A percentile compares a stretch with the other conserved stretches of the same genome.
These are phyloP conservation scores for Orychophragmus violaceus DNA, from an alignment of 345 rosid species.

Conservation along the genomic window DNA sequence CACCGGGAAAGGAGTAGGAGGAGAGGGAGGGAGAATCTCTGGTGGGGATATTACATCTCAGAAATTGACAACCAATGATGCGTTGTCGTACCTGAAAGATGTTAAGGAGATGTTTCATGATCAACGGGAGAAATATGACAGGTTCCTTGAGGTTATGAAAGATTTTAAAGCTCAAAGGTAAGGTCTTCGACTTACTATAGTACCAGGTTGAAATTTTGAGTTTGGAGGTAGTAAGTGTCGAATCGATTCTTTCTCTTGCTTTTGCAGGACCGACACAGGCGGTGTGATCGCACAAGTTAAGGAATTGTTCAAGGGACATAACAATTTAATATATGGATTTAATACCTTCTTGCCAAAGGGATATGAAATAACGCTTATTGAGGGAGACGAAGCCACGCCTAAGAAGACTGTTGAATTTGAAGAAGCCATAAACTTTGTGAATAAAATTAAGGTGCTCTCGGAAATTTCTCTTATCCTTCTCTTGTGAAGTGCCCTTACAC, in stretches of 20 bases:
- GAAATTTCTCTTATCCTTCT: background rate
- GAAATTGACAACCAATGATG: conserved; percentile 80
- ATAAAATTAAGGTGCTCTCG: conserved; percentile 67
- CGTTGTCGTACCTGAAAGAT: conserved; percentile 70
- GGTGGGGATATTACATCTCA: conserved; percentile 35
- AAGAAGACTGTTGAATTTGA: conserved; percentile 89
- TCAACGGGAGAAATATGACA: conserved; percentile 76
- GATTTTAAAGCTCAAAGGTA: conserved; percentile 97
- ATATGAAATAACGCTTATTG: conserved; percentile 77
- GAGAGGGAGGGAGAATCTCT: conserved; percentile 31
- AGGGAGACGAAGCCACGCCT: conserved; percentile 42
- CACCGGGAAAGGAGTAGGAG: conserved; percentile 16
- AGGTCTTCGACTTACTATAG: background rate
- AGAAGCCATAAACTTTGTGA: conserved; percentile 70
- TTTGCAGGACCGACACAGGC: conserved; percentile 77
- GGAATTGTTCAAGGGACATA: conserved; percentile 88
- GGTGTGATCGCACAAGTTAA: conserved; percentile 96
- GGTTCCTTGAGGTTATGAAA: conserved; percentile 90
- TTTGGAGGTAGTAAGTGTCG: background rate
- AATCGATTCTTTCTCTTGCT: conserved; percentile 5
- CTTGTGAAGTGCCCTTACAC: background rate
- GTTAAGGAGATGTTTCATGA: conserved; percentile 95
- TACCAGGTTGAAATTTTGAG: background rate
- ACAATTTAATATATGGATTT: conserved; percentile 77
- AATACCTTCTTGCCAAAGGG: conserved; percentile 96